Base-by-base conservation (phyloP, 495 filamentous ascomycete genomes). In the Hyaloscypha variabilis region DNA sequence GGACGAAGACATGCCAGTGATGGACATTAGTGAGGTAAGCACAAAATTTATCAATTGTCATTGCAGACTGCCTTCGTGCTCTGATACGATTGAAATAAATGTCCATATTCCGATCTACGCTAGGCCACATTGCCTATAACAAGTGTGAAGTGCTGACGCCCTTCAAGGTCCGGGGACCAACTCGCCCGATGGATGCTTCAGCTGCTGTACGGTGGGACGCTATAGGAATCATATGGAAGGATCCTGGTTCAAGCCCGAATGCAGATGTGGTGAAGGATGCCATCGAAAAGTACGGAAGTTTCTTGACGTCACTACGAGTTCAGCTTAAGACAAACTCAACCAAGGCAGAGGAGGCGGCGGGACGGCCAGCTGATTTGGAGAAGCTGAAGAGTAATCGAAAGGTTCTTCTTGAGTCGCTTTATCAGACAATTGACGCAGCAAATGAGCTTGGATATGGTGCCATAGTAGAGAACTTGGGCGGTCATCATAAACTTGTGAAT, bases 401-500 rank as follows among this genome's bases (percentile, higher is more conserved):
- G 2, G 26, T 51, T 14, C 58, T 62, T 17, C 67, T 72, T 36
- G 62, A 71, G 17, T 66, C 66, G 3, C 65, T 78, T 1, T 70
- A 60, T 51, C 36, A 66, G 23, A 67, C 69, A 17, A 67, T 77
- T 46, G 77, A 82, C 61, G 67, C 80, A 30, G 79, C 82, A 8
- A 72, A 79, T 60, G 80, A 85, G 29, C 80, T 82, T 71, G 89
- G 88, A 19, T 88, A 92, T 70, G 81, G 81, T 25, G 79, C 82
- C 28, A 86, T 92, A 60, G 73, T 93, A 64, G 82, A 88, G 69
- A 85, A 88, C 39, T 65, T 82, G 59, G 78, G 76, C 30, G 67
- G 68, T 58, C 77, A 78, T 46, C 68, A 72, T 25, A 78, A 75
- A 64, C 64, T 83, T 60, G 71, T 79, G 54, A 71, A 79, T 79